Percentiles rank a stretch among this genome's conserved stretches.
These are phyloP conservation scores for Amylocarpus encephaloides DNA, from an alignment of 2,329 filamentous ascomycete genomes.

Conservation along the genomic window DNA sequence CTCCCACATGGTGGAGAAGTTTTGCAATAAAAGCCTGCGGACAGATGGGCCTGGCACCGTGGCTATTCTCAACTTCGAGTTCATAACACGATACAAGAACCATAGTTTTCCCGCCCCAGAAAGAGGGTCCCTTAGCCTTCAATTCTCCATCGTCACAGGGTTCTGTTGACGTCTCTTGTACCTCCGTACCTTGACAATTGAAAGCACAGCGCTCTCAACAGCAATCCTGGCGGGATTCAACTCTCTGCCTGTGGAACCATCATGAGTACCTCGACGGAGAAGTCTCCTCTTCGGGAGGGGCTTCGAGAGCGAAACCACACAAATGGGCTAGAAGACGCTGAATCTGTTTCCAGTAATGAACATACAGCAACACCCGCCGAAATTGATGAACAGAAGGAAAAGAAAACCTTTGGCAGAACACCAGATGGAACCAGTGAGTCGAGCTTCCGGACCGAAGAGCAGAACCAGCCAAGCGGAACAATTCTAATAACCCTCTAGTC, in stretches of 20 bases:
- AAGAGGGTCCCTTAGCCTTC: background rate
- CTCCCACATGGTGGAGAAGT: too few relatives aligned
- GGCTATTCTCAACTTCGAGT: background rate
- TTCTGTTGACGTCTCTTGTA: background rate
- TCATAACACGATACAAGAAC: background rate
- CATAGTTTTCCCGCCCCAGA: conserved; percentile 2
- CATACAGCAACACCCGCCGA: conserved; percentile 12
- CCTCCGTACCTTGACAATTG: background rate
- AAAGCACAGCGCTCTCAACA: conserved; percentile 3
- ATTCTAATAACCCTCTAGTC: conserved; percentile 46
- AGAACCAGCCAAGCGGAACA: background rate
- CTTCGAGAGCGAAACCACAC: conserved; percentile 24
- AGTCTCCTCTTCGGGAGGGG: conserved; percentile 10
- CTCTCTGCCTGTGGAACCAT: conserved; percentile 1
- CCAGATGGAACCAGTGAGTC: conserved; percentile 79
- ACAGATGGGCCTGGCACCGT: conserved; percentile 1
- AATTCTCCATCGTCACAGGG: background rate
- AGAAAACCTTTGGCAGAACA: conserved; percentile 85
- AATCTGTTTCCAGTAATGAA: conserved; percentile 10
- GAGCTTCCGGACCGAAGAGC: background rate
- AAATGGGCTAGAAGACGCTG: conserved; percentile 6
- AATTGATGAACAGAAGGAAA: conserved; percentile 40
- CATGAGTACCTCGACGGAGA: conserved; percentile 13
- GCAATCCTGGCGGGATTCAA: conserved; percentile 6
- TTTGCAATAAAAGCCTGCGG: background rate